A percentile compares a stretch with the other conserved stretches of the same genome.
These are phyloP conservation scores for Debaryomyces robertsiae DNA, from an alignment of 1,139 yeast species.

Conservation along the genomic window DNA sequence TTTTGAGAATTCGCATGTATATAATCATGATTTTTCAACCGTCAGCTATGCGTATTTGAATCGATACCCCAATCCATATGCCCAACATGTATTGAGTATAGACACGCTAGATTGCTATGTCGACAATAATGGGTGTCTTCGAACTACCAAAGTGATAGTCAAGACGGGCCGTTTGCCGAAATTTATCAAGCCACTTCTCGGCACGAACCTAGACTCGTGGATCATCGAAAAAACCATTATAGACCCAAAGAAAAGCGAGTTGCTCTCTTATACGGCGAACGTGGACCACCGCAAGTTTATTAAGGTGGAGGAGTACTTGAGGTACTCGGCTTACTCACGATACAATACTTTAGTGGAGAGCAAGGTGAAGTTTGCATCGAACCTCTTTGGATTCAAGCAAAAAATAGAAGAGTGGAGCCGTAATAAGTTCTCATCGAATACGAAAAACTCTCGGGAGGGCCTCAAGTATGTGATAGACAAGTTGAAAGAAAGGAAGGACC, in stretches of 20 bases:
- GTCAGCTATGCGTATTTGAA: conserved; percentile 80
- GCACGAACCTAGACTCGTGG: conserved; percentile 76
- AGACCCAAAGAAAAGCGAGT: conserved; percentile 57
- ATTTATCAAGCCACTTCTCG: conserved; percentile 78
- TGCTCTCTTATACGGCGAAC: conserved; percentile 79
- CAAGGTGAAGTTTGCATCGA: conserved; percentile 72
- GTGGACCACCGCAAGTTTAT: conserved; percentile 82
- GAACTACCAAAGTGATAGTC: conserved; percentile 72
- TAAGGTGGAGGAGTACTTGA: conserved; percentile 76
- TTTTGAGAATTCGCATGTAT: conserved; percentile 58
- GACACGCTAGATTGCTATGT: conserved; percentile 70
- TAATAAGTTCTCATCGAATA: conserved; percentile 65
- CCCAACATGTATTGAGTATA: conserved; percentile 83
- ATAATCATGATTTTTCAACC: conserved; percentile 67
- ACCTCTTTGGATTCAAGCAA: conserved; percentile 68
- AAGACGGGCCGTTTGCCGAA: conserved; percentile 82
- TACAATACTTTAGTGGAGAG: conserved; percentile 44
- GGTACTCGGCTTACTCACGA: conserved; percentile 31
- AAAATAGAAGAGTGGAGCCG: conserved; percentile 85
- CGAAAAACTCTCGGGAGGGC: conserved; percentile 69
- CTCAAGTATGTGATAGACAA: conserved; percentile 75
- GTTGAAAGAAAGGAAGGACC: conserved; percentile 24
- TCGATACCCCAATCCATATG: conserved; percentile 88
- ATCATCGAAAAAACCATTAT: conserved; percentile 79
- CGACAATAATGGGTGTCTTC: conserved; percentile 64